Conservation (phyloP, 2,329 filamentous ascomycete genomes). For the Fusarium sp. region DNA sequence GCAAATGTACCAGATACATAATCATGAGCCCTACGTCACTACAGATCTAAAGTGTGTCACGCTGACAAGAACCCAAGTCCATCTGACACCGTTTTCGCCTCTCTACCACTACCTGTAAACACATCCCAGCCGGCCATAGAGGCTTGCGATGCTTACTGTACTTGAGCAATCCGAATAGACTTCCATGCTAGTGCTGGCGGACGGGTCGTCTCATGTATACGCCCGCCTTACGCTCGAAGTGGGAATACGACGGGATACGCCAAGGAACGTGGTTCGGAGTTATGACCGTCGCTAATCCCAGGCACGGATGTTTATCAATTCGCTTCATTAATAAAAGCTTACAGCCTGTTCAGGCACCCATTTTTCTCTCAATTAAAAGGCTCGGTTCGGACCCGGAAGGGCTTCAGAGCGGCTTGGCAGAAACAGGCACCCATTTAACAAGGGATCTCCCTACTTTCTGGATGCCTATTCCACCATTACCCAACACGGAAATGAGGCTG, state of each 20-base stretch:
- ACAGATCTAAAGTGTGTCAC: neutral
- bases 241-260: neutral
- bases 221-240: neutral
- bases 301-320: neutral
- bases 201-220: neutral
- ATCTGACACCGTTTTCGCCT: neutral
- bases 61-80: neutral
- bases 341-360: neutral
- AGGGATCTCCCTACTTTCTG: neutral
- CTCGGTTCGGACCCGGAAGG: too few relatives aligned
- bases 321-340: neutral
- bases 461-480: neutral
- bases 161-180: neutral
- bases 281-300: neutral
- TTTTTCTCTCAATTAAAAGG: neutral
- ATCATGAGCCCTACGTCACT: neutral
- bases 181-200: neutral
- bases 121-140: neutral
- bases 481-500: neutral
- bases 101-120: slow-evolving; percentile 1
- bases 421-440: neutral
- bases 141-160: neutral
- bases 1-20: neutral
- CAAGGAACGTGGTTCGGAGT: neutral
- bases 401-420: neutral